Evolutionary conservation across 345 rosid genomes (phyloP).

Genomic region (Bruguiera gymnorhiza): DNA sequence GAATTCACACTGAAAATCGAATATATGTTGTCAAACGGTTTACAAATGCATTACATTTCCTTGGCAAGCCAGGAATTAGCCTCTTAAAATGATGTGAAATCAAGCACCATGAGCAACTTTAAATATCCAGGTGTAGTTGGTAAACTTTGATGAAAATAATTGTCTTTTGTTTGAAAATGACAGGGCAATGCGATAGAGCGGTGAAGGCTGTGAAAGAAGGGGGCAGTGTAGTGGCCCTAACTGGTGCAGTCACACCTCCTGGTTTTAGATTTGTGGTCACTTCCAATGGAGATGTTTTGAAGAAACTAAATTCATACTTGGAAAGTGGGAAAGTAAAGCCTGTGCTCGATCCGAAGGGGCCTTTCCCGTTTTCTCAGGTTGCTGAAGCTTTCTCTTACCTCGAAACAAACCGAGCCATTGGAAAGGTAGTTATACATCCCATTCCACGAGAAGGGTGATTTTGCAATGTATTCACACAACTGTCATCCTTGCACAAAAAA

Average conservation of each 20-base stretch:
- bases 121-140: too few relatives aligned
- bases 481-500: too few relatives aligned
- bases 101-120: too few relatives aligned
- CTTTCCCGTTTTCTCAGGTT: slow-evolving; percentile 61
- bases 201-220: slow-evolving; percentile 84
- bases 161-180: not conserved
- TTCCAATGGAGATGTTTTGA: slow-evolving; percentile 67
- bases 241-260: slow-evolving; percentile 88
- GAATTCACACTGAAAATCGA: too few relatives aligned
- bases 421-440: slow-evolving; percentile 74
- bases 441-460: slow-evolving; percentile 41
- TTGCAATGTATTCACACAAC: too few relatives aligned
- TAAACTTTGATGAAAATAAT: too few relatives aligned
- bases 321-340: slow-evolving; percentile 88
- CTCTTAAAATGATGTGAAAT: too few relatives aligned
- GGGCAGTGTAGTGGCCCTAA: slow-evolving; percentile 85
- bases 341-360: slow-evolving; percentile 80
- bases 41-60: too few relatives aligned
- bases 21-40: too few relatives aligned
- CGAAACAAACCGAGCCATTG: slow-evolving; percentile 77
- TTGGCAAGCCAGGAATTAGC: too few relatives aligned
- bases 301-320: slow-evolving; percentile 76
- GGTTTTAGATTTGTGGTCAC: slow-evolving; percentile 94
- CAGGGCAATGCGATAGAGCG: slow-evolving; percentile 92
- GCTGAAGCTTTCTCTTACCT: slow-evolving; percentile 75